These are phyloP conservation scores for Hyaloscypha variabilis DNA, from an alignment of 495 filamentous ascomycete species.

Conservation along the genomic window DNA sequence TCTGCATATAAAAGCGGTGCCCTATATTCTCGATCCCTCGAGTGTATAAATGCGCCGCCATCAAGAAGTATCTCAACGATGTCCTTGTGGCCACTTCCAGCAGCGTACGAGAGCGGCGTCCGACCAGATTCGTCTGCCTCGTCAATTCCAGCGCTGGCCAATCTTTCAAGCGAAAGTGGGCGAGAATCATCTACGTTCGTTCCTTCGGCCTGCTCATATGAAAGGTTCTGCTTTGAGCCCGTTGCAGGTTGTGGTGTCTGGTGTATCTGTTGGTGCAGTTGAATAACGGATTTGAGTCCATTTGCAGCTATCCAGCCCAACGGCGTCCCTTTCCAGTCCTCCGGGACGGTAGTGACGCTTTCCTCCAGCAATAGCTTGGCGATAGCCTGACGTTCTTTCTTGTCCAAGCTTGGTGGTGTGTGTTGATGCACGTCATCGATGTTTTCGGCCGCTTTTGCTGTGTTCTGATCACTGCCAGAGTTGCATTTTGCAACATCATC, in stretches of 20 bases:
- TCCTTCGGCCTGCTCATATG: no score
- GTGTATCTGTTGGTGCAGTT: no score
- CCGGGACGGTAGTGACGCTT: neutral
- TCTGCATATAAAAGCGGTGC: neutral
- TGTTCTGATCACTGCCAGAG: neutral
- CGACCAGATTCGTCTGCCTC: neutral
- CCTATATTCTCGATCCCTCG: neutral
- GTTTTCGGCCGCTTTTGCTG: neutral
- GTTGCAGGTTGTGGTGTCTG: no score
- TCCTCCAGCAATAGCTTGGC: neutral
- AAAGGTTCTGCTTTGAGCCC: no score
- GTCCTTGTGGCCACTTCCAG: neutral
- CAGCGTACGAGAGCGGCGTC: neutral
- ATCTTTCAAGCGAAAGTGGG: no score
- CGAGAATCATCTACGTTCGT: no score
- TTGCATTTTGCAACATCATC: neutral
- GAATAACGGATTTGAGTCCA: no score
- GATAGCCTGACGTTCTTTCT: neutral
- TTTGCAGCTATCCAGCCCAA: no score
- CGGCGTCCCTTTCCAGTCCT: neutral
- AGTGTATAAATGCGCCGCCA: neutral
- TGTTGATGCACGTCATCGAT: neutral
- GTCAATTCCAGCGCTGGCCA: no score
- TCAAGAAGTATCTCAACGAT: conserved; percentile 7
- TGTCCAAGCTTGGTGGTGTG: neutral